Evolutionary conservation across 1,284 basidiomycete genomes (phyloP), one percentile per base, ranked within the genome.

Genomic region (Vanrija humicola): DNA sequence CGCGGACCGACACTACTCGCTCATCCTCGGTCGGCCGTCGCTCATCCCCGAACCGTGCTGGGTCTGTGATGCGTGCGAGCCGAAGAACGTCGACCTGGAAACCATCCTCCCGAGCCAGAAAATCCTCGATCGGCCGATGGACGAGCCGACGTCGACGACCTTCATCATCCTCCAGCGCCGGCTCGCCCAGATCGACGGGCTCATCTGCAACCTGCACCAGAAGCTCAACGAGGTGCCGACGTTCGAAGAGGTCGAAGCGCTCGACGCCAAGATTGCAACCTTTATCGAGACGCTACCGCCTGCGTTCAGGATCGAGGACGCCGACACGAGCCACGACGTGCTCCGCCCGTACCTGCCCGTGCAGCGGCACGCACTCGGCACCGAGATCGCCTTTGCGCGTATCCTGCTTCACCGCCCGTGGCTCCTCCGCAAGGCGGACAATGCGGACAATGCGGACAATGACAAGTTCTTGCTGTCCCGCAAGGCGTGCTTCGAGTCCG

Each of bases 121-220:
- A 3, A 61, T 71, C 7, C 55, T 64, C 16, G 61, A 66, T 29
- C 66, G 68, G 16, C 76, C 76, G 2, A 48, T 70, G n/a, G 61
- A 50, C 10, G 60, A 77, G 18, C 90, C 90, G 0, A 92, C 89
- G 1, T 80, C 78, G 15, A 87, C 88, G 81, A 89, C 88, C 3
- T 93, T 89, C 69, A 83, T 90, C 50, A 89, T 92, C 58, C 80
- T 94, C 43, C 81, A 91, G 40, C 88, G 93, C 68, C 82, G 84
- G 48, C 80, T 94, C 19, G 87, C 89, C 21, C 79, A 81, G 48
- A 86, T 92, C 59, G 92, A 91, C 64, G 90, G 90, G 25, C 84
- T 85, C 46, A 90, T 94, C 68, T 89, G 89, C 46, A 89, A 92
- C 67, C 88, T 92, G 73, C 93, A 91, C 74, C 91, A 94, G 71